Evolutionary conservation across 768 basidiomycete genomes (phyloP).

Genomic region (Mycena albidolilacea): DNA sequence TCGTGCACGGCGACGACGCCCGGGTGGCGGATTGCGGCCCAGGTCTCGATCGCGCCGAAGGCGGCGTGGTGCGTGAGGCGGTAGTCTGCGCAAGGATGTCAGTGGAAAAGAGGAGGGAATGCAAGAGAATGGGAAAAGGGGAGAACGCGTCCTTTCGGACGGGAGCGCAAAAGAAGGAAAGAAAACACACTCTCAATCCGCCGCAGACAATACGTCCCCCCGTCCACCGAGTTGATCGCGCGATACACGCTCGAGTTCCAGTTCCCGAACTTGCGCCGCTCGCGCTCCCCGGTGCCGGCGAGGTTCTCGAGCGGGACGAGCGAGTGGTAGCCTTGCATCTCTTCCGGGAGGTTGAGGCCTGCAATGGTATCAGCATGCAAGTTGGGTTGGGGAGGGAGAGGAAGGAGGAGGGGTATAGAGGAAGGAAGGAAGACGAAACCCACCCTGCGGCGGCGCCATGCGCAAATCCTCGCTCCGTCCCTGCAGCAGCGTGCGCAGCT

Average conservation of each 20-base stretch:
- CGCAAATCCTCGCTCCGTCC: slow-evolving; percentile 79
- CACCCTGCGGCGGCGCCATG: slow-evolving; percentile 58
- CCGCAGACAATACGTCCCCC: slow-evolving; percentile 81
- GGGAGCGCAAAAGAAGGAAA: no score
- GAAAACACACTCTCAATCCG: slow-evolving; percentile 85
- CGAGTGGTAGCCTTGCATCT: slow-evolving; percentile 92
- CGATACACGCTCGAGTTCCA: slow-evolving; percentile 91
- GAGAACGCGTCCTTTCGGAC: no score
- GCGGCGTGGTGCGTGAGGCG: slow-evolving; percentile 87
- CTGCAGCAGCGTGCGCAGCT: slow-evolving; percentile 62
- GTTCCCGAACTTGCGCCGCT: slow-evolving; percentile 84
- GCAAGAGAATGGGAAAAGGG: no score
- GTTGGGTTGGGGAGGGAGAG: not conserved
- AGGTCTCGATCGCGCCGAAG: slow-evolving; percentile 86
- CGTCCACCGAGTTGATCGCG: slow-evolving; percentile 84
- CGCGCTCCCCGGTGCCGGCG: slow-evolving; percentile 65
- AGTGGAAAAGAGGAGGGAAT: not conserved
- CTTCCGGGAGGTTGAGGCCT: slow-evolving; percentile 81
- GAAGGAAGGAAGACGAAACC: not conserved
- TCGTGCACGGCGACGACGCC: slow-evolving; percentile 87
- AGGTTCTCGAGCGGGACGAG: slow-evolving; percentile 83
- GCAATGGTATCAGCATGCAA: slow-evolving; percentile 48
- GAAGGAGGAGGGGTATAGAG: no score
- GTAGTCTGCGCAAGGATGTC: slow-evolving; percentile 70
- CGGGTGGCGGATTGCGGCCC: slow-evolving; percentile 90